These are phyloP conservation scores for Thymus quinquecostatus DNA, from an alignment of 257 asterid species.

Conservation along the genomic window DNA sequence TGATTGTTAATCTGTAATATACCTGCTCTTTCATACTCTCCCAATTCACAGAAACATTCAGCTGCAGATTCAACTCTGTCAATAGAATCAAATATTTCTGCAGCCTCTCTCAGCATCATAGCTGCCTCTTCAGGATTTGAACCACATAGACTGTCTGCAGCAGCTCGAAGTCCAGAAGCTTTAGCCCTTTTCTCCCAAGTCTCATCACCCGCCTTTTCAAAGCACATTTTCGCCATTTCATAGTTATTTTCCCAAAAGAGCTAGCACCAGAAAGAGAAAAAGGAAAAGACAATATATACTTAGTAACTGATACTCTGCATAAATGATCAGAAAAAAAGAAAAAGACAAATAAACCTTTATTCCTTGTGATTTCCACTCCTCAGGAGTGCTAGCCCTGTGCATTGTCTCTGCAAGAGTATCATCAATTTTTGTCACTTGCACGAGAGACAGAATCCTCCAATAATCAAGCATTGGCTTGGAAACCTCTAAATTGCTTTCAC, in stretches of 20 bases:
- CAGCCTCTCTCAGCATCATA: slow-evolving; percentile 59
- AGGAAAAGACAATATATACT: no score
- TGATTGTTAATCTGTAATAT: neutral
- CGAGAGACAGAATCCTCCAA: no score
- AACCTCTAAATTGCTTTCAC: no score
- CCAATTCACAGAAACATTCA: slow-evolving; percentile 61
- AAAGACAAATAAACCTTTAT: slow-evolving; percentile 46
- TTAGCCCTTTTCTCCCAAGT: no score
- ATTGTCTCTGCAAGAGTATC: slow-evolving; percentile 36
- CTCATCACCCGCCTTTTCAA: no score
- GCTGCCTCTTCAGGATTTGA: slow-evolving; percentile 24
- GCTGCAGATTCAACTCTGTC: slow-evolving; percentile 57
- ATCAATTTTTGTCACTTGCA: no score
- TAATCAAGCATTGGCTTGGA: no score
- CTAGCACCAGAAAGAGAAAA: slow-evolving; percentile 27
- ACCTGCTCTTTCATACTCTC: slow-evolving; percentile 36
- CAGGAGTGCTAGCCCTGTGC: slow-evolving; percentile 61
- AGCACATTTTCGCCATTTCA: slow-evolving; percentile 56
- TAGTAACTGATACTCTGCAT: neutral
- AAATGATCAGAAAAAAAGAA: neutral
- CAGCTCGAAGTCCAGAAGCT: no score
- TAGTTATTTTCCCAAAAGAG: slow-evolving; percentile 66
- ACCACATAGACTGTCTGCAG: no score
- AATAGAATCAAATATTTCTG: slow-evolving; percentile 61
- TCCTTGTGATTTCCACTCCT: slow-evolving; percentile 70